These are phyloP conservation scores for Zhuliangozyma parablackwelliae DNA, from an alignment of 1,139 yeast species.

Conservation along the genomic window DNA sequence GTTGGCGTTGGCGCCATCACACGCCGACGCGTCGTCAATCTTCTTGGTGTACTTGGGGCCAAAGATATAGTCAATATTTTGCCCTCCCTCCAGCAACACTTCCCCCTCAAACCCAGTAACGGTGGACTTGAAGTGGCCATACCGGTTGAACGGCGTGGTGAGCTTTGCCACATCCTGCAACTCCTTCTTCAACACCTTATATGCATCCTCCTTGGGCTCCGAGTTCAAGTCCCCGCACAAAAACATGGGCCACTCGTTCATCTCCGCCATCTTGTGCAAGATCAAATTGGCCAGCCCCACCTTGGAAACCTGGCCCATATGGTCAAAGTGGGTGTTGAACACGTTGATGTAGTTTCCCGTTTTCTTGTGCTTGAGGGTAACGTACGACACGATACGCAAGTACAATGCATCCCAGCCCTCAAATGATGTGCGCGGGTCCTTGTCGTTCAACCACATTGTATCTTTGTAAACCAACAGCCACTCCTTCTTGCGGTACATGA, in stretches of 20 bases:
- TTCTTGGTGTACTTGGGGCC: conserved; percentile 29
- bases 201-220: conserved; percentile 47
- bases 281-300: conserved; percentile 45
- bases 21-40: conserved; percentile 15
- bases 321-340: conserved; percentile 59
- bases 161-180: conserved; percentile 29
- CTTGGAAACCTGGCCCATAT: conserved; percentile 45
- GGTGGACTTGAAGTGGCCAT: conserved; percentile 43
- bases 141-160: conserved; percentile 24
- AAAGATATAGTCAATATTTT: conserved; percentile 50
- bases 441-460: conserved; percentile 33
- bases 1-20: conserved; percentile 10
- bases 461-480: conserved; percentile 31
- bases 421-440: conserved; percentile 19
- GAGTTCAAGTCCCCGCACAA: conserved; percentile 53
- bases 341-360: conserved; percentile 33
- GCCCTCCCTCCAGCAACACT: conserved; percentile 25
- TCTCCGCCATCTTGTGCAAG: conserved; percentile 31
- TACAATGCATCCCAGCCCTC: conserved; percentile 57
- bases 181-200: conserved; percentile 27
- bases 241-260: conserved; percentile 36
- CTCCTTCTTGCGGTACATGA: conserved; percentile 23
- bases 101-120: conserved; percentile 49
- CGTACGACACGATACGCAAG: conserved; percentile 43
- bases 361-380: conserved; percentile 28